Evolutionary conservation across 352 stramenopile species (phyloP), one percentile per base, ranked within the genome.

Genomic region (Globisporangium camurandrum): DNA sequence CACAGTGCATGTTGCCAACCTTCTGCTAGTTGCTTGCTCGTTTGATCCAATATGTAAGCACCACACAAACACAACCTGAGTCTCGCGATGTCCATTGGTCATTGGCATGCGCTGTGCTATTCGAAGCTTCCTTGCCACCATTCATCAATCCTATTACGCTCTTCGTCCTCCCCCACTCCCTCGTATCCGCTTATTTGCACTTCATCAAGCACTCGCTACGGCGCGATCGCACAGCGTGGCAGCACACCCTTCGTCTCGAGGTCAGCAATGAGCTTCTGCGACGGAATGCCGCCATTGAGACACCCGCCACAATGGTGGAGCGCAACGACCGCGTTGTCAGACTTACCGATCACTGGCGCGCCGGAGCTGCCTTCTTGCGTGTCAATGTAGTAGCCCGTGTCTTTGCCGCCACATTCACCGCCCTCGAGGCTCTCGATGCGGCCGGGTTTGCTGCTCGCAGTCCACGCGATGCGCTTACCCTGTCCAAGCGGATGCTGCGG

Each of bases 291-390:
- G 42, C 71, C 77, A 55, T 91, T 91, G 26, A 80, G 49, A 41
- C 80, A 92, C 9, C 73, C 77, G 6, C 80, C 80, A 52, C 77
- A 89, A 51, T 89, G 77, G 46, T 92, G 80, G 39, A 92, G 57
- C 23, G 75, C 80, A n/a, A 92, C 69, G 17, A 89, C 80, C 1
- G 56, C 51, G 49, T 86, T 74, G 56, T 92, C 80, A 2, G 37
- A 61, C 1, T 45, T 63, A 0, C 54, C 65, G 27, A 92, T 69
- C 24, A 89, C 67, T 0, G 80, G 77, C 12, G 80, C 81, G 3
- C 77, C 80, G 3, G 77, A 92, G 19, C 73, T 81, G 0, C 77
- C 80, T 58, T 77, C 75, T 30, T 86, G 65, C 7, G 80, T 92
- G 52, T 92, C 80, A 7, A 85, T 62, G 43, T 86, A 84, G 61